Percentiles rank a stretch among this genome's conserved stretches.
Evolutionary conservation across 768 basidiomycete species (phyloP).

Genomic region (Mrakia frigida): DNA sequence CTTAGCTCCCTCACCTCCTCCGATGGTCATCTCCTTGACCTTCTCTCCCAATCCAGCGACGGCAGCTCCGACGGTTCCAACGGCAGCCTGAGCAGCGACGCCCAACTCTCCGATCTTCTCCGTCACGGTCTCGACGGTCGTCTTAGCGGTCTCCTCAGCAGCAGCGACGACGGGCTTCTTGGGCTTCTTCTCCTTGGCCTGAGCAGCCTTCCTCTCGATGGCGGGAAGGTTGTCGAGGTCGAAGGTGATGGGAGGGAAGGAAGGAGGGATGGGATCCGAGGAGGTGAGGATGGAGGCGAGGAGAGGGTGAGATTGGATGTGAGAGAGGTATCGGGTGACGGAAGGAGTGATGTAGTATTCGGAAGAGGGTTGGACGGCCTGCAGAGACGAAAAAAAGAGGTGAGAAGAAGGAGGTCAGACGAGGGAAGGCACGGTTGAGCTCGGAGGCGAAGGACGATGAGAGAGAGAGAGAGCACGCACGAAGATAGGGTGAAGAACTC

Average conservation of each 20-base stretch:
- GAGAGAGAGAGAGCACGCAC: conserved; percentile 50
- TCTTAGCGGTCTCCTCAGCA: conserved; percentile 14
- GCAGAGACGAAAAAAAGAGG: conserved; percentile 23
- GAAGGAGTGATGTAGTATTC: conserved; percentile 75
- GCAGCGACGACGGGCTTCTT: conserved; percentile 33
- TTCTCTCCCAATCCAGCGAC: conserved; percentile 18
- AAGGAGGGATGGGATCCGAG: conserved; percentile 12
- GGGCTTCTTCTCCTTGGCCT: conserved; percentile 57
- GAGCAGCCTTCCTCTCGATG: conserved; percentile 43
- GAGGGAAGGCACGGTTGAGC: neutral
- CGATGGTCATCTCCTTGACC: conserved; percentile 11
- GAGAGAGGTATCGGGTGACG: conserved; percentile 89
- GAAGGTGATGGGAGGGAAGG: conserved; percentile 24
- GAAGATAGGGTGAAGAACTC: conserved; percentile 72
- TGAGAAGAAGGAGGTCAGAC: neutral
- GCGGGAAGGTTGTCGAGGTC: conserved; percentile 26
- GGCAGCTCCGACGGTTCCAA: conserved; percentile 20
- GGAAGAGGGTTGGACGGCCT: conserved; percentile 66
- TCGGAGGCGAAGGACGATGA: neutral
- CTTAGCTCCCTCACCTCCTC: conserved; percentile 11
- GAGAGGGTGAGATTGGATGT: conserved; percentile 59
- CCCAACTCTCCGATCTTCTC: conserved; percentile 26
- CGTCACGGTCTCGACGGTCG: conserved; percentile 22
- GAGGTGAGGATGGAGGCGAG: conserved; percentile 42
- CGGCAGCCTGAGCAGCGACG: conserved; percentile 15